Evolutionary conservation across 2,329 filamentous ascomycete genomes (phyloP), one percentile per base, ranked within the genome.

Genomic region (Onygena corvina): DNA sequence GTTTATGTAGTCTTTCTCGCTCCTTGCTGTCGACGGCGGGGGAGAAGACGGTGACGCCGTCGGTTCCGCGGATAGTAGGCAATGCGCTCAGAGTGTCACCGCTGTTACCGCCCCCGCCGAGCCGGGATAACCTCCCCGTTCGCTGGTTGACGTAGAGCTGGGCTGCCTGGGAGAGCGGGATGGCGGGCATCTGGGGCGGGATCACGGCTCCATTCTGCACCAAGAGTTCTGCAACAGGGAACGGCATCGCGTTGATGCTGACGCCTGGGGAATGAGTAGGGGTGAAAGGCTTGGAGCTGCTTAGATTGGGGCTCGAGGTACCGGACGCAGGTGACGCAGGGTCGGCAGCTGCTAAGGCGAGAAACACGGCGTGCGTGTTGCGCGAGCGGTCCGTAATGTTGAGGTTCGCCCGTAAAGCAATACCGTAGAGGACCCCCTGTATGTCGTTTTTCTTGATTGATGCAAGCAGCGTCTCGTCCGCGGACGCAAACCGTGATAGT

Each of bases 381-480:
- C 92, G 79, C 33, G 88, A 92, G 55, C 82, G 86, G 64, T 98
- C 92, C 3, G 80, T 73, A 2, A 83, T 77, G 60, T 98, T 98
- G 11, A 89, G 86, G 60, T 89, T 94, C 11, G 86, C 92, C 53
- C 78, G 78, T 27, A 95, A 74, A 1, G 92, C 87, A 42, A 98
- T 74, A 2, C 86, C 90, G 60, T 95, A 93, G 21, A 98, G 77
- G 20, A 95, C 88, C 55, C 88, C 85, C 61, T 92, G 85, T 49
- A 98, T 86, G 62, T 98, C 89, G 64, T 95, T 95, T 67, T 83
- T 87, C 74, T 96, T 98, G 64, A 96, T 89, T 7, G 86, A 89
- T 3, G 89, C 88, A 33, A 98, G 72, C 4, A 98, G 75, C 0
- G 86, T 89, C 59, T 98, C 92, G 53, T 96, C 88, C 0, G 90